Evolutionary conservation across 208 protist genomes (phyloP).

Genomic region (Leishmania tropica): DNA sequence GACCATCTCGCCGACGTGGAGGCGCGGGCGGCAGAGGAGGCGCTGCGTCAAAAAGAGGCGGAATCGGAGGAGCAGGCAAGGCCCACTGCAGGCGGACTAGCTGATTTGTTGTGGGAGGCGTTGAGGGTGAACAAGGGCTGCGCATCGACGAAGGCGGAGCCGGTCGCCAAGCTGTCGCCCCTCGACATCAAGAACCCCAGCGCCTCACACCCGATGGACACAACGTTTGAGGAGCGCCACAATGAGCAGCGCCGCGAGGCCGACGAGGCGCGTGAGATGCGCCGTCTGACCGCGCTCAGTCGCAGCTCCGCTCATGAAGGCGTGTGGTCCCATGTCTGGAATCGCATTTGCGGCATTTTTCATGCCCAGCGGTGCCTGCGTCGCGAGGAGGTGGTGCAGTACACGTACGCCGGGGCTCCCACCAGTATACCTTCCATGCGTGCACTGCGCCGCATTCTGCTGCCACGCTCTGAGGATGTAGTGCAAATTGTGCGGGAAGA

Average conservation of each 20-base stretch:
- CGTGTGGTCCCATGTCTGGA: slow-evolving; percentile 7
- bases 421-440: slow-evolving; percentile 71
- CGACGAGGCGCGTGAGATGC: slow-evolving; percentile 47
- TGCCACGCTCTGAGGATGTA: slow-evolving; percentile 85
- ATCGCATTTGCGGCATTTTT: slow-evolving; percentile 69
- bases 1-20: slow-evolving; percentile 26
- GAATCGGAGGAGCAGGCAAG: not conserved
- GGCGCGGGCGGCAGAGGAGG: slow-evolving; percentile 1
- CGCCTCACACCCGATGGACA: slow-evolving; percentile 79
- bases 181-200: slow-evolving; percentile 13
- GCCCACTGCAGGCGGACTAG: not conserved
- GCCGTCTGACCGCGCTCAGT: slow-evolving; percentile 25
- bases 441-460: slow-evolving; percentile 67
- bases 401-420: slow-evolving; percentile 82
- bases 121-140: slow-evolving; percentile 14
- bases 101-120: slow-evolving; percentile 23
- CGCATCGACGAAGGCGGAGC: not conserved
- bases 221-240: slow-evolving; percentile 50
- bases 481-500: slow-evolving; percentile 86
- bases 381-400: slow-evolving; percentile 52
- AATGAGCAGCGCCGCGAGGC: slow-evolving; percentile 23
- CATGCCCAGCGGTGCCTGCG: slow-evolving; percentile 18
- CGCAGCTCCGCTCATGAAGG: not conserved
- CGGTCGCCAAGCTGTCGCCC: slow-evolving; percentile 5
- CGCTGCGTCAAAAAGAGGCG: not conserved